Percentiles rank a stretch among this genome's conserved stretches.
phyloP scores from a whole-genome alignment of 1,284 basidiomycete genomes.

The Fereydounia khargensis region DNA sequence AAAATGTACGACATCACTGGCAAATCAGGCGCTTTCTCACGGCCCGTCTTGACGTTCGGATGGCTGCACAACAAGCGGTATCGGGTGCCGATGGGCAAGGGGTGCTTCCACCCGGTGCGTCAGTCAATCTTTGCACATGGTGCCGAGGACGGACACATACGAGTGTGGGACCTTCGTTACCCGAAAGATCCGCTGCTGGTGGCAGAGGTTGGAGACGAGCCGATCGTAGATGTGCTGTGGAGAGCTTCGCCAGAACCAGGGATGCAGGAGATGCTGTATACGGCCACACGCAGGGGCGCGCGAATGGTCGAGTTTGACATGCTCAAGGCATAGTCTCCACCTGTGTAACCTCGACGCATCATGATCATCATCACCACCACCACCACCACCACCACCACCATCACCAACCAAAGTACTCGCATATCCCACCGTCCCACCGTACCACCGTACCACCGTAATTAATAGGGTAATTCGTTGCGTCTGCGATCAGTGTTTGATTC shows the following conservation, averaged over 20 bases:
- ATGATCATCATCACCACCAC: too few relatives aligned
- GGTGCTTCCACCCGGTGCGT: slow-evolving; percentile 18
- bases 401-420: too few relatives aligned
- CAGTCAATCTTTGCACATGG: slow-evolving; percentile 23
- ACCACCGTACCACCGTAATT: too few relatives aligned
- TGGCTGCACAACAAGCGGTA: slow-evolving; percentile 27
- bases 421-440: too few relatives aligned
- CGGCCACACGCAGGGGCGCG: slow-evolving; percentile 9
- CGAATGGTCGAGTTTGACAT: slow-evolving; percentile 6
- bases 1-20: slow-evolving; percentile 28
- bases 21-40: slow-evolving; percentile 13
- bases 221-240: slow-evolving; percentile 25
- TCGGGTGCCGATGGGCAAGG: slow-evolving; percentile 12
- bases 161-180: slow-evolving; percentile 31
- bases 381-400: too few relatives aligned
- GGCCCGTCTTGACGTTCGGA: slow-evolving; percentile 24
- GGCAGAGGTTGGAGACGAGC: slow-evolving; percentile 13
- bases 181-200: slow-evolving; percentile 18
- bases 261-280: slow-evolving; percentile 12
- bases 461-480: too few relatives aligned
- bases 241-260: background rate
- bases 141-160: slow-evolving; percentile 17
- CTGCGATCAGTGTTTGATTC: too few relatives aligned
- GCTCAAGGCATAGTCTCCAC: too few relatives aligned
- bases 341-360: too few relatives aligned